Percentiles rank a stretch among this genome's conserved stretches.
Conservation (phyloP, 331 rosid genomes). For the Quercus tomentella region DNA sequence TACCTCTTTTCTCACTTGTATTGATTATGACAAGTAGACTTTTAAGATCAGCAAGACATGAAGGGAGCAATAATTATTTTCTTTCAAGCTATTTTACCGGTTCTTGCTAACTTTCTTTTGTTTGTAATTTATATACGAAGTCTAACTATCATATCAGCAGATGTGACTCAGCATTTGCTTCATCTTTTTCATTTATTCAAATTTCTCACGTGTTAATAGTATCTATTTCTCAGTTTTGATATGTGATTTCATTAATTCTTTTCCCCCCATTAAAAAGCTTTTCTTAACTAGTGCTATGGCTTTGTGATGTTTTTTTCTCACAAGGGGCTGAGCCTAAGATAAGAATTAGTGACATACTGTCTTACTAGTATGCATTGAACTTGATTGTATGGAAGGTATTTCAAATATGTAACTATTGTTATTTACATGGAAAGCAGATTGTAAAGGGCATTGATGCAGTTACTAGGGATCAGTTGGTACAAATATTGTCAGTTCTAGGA, state of each 20-base stretch:
- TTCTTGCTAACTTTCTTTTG: background rate
- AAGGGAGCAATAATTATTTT: background rate
- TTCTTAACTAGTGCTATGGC: background rate
- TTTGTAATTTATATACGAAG: background rate
- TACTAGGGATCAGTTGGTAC: slow-evolving; percentile 90
- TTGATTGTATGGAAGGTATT: slow-evolving; percentile 12
- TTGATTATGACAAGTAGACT: background rate
- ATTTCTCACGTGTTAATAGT: background rate
- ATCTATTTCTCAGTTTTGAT: background rate
- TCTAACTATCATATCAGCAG: background rate
- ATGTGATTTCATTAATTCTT: background rate
- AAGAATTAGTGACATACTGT: background rate
- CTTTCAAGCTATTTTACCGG: background rate
- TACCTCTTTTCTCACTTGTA: background rate
- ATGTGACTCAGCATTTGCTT: background rate
- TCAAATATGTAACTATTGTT: slow-evolving; percentile 12
- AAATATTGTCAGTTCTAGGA: slow-evolving; percentile 66
- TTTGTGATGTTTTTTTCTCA: background rate
- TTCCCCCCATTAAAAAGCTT: background rate
- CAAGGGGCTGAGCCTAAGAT: background rate
- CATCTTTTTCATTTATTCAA: background rate
- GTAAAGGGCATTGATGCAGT: slow-evolving; percentile 96
- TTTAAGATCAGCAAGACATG: background rate
- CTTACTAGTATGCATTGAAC: slow-evolving; percentile 2
- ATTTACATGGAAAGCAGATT: slow-evolving; percentile 48